phyloP scores from a whole-genome alignment of 2,329 filamentous ascomycete species.

The Aureobasidium vineae region DNA sequence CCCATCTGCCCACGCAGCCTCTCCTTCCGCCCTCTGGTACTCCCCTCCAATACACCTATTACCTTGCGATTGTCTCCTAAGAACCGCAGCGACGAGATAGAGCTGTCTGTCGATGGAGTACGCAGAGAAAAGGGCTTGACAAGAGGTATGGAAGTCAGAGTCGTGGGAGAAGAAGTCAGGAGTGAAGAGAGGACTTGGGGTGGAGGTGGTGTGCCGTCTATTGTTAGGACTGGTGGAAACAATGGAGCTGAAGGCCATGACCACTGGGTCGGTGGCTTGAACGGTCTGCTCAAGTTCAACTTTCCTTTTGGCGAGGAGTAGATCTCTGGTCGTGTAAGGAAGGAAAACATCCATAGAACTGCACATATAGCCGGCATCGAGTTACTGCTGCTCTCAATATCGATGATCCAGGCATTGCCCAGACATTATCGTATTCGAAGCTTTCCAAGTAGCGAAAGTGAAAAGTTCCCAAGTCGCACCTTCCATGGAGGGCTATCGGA shows the following conservation, averaged over 20 bases:
- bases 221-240: constrained; percentile 64
- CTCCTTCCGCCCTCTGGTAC: constrained; percentile 85
- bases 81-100: constrained; percentile 50
- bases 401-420: no score
- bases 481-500: no score
- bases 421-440: no score
- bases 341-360: background rate
- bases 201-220: constrained; percentile 87
- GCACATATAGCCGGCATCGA: background rate
- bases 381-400: no score
- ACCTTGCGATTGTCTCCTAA: constrained; percentile 72
- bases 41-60: constrained; percentile 82
- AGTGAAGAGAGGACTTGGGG: constrained; percentile 54
- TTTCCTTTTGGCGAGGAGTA: constrained; percentile 78
- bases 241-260: constrained; percentile 63
- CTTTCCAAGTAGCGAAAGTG: no score
- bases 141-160: constrained; percentile 68
- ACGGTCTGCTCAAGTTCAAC: constrained; percentile 93
- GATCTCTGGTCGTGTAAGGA: background rate
- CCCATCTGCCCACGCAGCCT: constrained; percentile 92
- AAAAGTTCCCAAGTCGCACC: no score
- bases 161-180: constrained; percentile 80
- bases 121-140: constrained; percentile 45
- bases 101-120: constrained; percentile 52
- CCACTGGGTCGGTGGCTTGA: constrained; percentile 94